Evolutionary conservation across 768 basidiomycete genomes (phyloP).

Genomic region (Tulasnella calospora): DNA sequence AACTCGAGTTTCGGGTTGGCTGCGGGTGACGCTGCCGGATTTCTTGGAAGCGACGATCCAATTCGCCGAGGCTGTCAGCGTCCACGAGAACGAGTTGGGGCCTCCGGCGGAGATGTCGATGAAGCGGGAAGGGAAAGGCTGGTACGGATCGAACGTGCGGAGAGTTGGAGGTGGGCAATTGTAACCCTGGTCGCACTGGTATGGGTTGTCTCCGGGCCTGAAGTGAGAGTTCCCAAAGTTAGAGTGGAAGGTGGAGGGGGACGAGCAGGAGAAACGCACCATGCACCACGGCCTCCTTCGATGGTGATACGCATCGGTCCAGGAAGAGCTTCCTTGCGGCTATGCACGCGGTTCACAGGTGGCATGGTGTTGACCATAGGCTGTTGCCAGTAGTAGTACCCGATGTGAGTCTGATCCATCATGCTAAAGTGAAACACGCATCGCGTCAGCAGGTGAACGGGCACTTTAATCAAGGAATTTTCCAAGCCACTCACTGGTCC

Average conservation of each 20-base stretch:
- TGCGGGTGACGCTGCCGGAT: conserved; percentile 48
- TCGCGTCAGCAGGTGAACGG: neutral
- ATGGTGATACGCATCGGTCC: conserved; percentile 62
- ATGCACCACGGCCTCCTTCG: conserved; percentile 58
- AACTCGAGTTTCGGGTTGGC: conserved; percentile 49
- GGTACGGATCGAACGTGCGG: conserved; percentile 51
- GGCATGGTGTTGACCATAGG: conserved; percentile 63
- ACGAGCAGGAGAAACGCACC: conserved; percentile 37
- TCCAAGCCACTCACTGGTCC: conserved; percentile 47
- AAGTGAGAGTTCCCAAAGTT: neutral
- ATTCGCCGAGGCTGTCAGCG: conserved; percentile 44
- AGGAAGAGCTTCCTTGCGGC: conserved; percentile 52
- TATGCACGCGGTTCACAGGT: conserved; percentile 47
- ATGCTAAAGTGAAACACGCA: conserved; percentile 39
- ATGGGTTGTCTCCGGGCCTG: conserved; percentile 63
- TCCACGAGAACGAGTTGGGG: conserved; percentile 54
- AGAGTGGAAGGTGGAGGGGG: neutral
- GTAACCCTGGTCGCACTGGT: conserved; percentile 51
- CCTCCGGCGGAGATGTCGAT: conserved; percentile 62
- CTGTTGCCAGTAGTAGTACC: conserved; percentile 66
- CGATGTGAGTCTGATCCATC: conserved; percentile 66
- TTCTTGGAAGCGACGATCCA: conserved; percentile 52
- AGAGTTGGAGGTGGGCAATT: conserved; percentile 49
- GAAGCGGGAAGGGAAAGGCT: conserved; percentile 50
- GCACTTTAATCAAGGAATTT: neutral